These are phyloP conservation scores for Naganishia albida DNA, from an alignment of 1,284 basidiomycete genomes.

Conservation along the genomic window DNA sequence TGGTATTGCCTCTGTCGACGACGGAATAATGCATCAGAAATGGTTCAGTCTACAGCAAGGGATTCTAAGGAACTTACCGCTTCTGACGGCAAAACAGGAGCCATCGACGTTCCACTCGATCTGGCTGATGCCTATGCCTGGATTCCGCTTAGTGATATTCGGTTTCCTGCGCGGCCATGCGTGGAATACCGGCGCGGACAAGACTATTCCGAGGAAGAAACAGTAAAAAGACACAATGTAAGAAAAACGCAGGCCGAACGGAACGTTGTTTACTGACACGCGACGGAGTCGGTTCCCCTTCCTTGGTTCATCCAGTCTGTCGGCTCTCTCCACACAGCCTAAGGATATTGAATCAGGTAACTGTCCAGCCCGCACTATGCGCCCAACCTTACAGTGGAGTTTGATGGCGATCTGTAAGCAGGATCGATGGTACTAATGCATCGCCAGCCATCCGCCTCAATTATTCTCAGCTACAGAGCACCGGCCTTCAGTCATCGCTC, in stretches of 20 bases:
- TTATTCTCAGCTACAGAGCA: slow-evolving; percentile 64
- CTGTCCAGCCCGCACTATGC: neutral
- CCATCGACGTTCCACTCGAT: slow-evolving; percentile 77
- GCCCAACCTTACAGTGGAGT: slow-evolving; percentile 3
- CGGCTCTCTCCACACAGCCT: slow-evolving; percentile 81
- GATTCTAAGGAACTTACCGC: slow-evolving; percentile 56
- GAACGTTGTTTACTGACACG: slow-evolving; percentile 31
- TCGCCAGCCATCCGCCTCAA: slow-evolving; percentile 77
- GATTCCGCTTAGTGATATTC: slow-evolving; percentile 46
- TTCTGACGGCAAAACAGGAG: slow-evolving; percentile 68
- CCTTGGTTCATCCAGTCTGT: slow-evolving; percentile 75
- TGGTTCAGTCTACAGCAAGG: neutral
- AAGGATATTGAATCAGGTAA: neutral
- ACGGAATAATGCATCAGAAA: slow-evolving; percentile 31
- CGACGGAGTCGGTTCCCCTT: slow-evolving; percentile 62
- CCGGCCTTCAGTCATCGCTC: neutral
- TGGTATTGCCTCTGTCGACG: slow-evolving; percentile 28
- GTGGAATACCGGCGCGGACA: slow-evolving; percentile 30
- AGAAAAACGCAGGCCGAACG: slow-evolving; percentile 32
- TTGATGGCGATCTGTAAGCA: slow-evolving; percentile 59
- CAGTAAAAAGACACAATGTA: slow-evolving; percentile 23
- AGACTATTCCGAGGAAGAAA: neutral
- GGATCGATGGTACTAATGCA: slow-evolving; percentile 67
- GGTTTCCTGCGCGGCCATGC: slow-evolving; percentile 36
- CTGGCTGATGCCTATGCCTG: slow-evolving; percentile 65